Conservation (phyloP, 2,329 filamentous ascomycete genomes). For the Fusarium falciforme region DNA sequence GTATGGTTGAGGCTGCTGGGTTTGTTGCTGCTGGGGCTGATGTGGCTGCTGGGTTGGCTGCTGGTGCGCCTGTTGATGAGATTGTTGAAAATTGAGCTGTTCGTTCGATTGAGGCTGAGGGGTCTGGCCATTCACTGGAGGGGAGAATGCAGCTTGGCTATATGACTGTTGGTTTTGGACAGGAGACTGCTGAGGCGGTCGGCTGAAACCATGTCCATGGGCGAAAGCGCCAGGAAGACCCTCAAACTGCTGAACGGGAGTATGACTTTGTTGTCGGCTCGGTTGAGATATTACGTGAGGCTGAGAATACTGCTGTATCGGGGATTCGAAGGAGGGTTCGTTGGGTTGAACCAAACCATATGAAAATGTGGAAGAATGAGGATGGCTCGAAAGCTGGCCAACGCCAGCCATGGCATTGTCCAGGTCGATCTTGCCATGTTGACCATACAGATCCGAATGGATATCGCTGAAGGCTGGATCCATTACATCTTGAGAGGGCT, state of each 20-base stretch:
- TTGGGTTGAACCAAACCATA: slow-evolving; percentile 50
- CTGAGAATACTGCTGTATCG: slow-evolving; percentile 48
- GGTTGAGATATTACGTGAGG: slow-evolving; percentile 50
- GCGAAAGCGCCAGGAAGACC: slow-evolving; percentile 42
- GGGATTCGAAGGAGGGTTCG: slow-evolving; percentile 48
- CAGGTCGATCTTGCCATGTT: slow-evolving; percentile 49
- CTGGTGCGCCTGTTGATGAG: slow-evolving; percentile 37
- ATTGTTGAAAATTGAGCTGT: slow-evolving; percentile 38
- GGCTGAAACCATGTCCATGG: slow-evolving; percentile 42
- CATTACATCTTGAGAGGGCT: slow-evolving; percentile 50
- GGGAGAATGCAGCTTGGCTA: slow-evolving; percentile 37
- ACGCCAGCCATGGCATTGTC: slow-evolving; percentile 45
- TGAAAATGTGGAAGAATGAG: slow-evolving; percentile 49
- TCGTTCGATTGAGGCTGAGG: slow-evolving; percentile 40
- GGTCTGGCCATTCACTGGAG: slow-evolving; percentile 43
- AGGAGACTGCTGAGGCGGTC: slow-evolving; percentile 46
- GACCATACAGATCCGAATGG: slow-evolving; percentile 52
- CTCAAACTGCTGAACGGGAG: slow-evolving; percentile 49
- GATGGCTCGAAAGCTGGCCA: slow-evolving; percentile 47
- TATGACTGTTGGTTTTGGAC: slow-evolving; percentile 46
- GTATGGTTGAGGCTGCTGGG: slow-evolving; percentile 31
- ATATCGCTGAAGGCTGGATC: slow-evolving; percentile 53
- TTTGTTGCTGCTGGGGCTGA: slow-evolving; percentile 23
- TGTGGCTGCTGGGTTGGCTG: slow-evolving; percentile 42
- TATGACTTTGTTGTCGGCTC: slow-evolving; percentile 48